Conservation (phyloP, 306 rosid species). For the Alnus glutinosa region DNA sequence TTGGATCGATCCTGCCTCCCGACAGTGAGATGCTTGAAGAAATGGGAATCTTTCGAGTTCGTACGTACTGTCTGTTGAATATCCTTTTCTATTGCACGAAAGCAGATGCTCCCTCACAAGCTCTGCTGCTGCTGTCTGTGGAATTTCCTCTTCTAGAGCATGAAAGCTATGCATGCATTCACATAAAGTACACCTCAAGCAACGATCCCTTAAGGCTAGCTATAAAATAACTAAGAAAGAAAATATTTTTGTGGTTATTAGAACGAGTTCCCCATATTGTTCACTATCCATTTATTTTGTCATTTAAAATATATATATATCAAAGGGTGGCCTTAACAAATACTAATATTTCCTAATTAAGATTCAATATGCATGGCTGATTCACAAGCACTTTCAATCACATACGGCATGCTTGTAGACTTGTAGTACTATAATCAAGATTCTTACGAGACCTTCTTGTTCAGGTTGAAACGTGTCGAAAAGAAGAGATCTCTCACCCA, state of each 20-base stretch:
- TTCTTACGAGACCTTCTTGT: slow-evolving; percentile 33
- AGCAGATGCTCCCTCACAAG: not conserved
- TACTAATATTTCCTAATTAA: no score
- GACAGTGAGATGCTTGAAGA: slow-evolving; percentile 1
- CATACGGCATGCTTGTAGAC: no score
- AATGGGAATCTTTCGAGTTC: not conserved
- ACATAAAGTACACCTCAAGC: no score
- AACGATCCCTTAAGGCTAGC: no score
- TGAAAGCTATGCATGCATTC: not conserved
- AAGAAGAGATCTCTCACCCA: slow-evolving; percentile 73
- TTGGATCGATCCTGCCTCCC: not conserved
- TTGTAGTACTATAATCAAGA: not conserved
- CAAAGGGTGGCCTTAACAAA: no score
- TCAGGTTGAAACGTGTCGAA: slow-evolving; percentile 60
- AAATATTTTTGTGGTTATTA: no score
- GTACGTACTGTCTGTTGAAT: not conserved
- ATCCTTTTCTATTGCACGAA: not conserved
- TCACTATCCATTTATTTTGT: no score
- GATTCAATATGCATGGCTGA: no score
- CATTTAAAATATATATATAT: no score
- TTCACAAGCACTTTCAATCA: no score
- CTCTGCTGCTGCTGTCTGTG: not conserved
- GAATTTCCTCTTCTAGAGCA: not conserved
- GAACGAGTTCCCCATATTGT: no score
- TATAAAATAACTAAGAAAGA: no score